Base-by-base conservation (phyloP, 208 protist genomes). In the Trypanosoma cruzi region DNA sequence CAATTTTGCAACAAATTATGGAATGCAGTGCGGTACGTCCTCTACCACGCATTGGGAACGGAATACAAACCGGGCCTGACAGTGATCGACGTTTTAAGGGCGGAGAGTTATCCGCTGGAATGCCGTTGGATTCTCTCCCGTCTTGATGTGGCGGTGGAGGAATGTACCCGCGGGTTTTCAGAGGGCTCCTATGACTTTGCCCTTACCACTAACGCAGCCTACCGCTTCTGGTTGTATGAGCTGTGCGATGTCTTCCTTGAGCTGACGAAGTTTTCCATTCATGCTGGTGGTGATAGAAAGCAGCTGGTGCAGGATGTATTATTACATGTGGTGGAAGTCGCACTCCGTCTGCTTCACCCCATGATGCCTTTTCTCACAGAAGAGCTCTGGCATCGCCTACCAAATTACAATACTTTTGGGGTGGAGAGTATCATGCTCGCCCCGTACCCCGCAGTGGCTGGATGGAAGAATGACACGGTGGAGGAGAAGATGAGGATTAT, bases 321-420 rank as follows among this genome's bases (percentile, higher is more conserved):
- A 13, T 90, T 98, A 46, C 85, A 85, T 73, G 91, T 94, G 16
- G 81, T 99, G 14, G 98, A 99, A 71, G 73, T 73, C 58, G 94
- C 80, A 13, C 83, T 99, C n/a, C 87, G 96, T 59, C 56, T 99
- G 62, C 80, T 99, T 2, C 98, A 99, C 77, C 99, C 99, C 37
- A 98, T 99, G 83, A 99, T 99, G 98, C 99, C 99, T 28, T 99
- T 99, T 75, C 69, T 99, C 36, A 99, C 98, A 24, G 99, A 99
- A 89, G 98, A 99, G 77, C 73, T 99, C 1, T 99, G 98, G 94
- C 98, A 99, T 80, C 90, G 84, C 48, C 79, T 98, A 62, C 95
- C 95, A 13, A 81, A 96, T 77, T 92, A 87, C 74, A 70, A 50
- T 62, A 92, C 67, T 55, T 99, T 81, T 84, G 71, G 49, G 3